Evolutionary conservation across 164 flowering plant genomes (phyloP), one percentile per base, ranked within the genome.

Genomic region (Vitis labrusca): DNA sequence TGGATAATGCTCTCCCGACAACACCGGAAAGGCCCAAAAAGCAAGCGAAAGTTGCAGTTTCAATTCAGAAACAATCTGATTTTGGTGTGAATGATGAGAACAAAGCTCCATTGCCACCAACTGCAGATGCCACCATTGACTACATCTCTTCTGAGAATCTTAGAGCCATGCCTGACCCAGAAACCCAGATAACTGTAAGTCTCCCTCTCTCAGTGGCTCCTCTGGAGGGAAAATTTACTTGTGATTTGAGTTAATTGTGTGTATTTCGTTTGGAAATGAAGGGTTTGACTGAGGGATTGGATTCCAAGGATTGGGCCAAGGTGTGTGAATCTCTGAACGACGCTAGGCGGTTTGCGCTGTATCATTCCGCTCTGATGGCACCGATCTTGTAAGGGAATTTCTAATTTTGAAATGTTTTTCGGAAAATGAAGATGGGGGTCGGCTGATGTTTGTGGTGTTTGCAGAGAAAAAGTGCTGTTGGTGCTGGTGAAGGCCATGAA

Each of bases 401-500:
- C 13, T 30, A 44, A 14, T 30, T 2, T 27, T 37, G 57, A n/a
- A 52, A 0, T 37, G 37, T 12, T 2, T 58, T 27, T 10, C 7
- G 47, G 15, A 9, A 11, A 37, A 57, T 55, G 27, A 23, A 11
- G 68, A 2, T 14, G 65, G 52, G 48, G 10, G 49, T n/a, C 55
- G 54, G 65, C 9, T 61, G 17, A 70, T 23, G 14, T 37, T 17
- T 68, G 16, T 61, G 44, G 44, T 44, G 52, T 19, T 16, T 49
- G 12, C 70, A 94, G 99, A 81, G 98, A 91, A 9, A 88, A 84
- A 49, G 87, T 93, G 19, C 58, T 89, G 79, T 7, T 76, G 54
- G 86, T 86, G 53, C 14, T 86, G 75, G 87, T 90, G 73, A 92
- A 95, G 80, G 77, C 93, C 8, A 89, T 95, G 89, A 95, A 95